phyloP scores from a whole-genome alignment of 164 flowering plant species.

The Vitis rotundifolia region DNA sequence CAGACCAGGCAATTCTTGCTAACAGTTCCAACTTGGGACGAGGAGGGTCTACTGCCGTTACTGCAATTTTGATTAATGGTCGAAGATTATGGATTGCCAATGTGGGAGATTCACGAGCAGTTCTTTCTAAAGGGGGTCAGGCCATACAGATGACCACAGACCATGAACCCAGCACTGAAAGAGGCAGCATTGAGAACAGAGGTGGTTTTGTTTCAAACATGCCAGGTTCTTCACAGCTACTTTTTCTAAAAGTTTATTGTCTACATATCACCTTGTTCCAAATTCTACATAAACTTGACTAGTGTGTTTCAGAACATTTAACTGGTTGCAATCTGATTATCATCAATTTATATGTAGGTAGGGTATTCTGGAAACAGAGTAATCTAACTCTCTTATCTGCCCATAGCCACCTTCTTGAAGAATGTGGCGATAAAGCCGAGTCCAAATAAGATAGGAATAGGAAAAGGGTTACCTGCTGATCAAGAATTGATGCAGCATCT shows the following conservation, averaged over 20 bases:
- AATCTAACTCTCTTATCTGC: not conserved
- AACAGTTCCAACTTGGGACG: conserved; percentile 42
- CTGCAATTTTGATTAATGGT: conserved; percentile 45
- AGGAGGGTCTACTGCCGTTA: conserved; percentile 53
- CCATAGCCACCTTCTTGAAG: not conserved
- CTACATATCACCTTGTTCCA: not conserved
- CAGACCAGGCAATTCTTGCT: conserved; percentile 45
- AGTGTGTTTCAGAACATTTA: not conserved
- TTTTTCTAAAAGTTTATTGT: conserved; percentile 4
- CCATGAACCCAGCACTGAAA: conserved; percentile 53
- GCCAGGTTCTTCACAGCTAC: conserved; percentile 37
- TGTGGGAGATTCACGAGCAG: conserved; percentile 55
- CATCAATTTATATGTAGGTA: not conserved
- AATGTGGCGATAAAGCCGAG: not conserved
- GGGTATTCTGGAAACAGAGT: not conserved
- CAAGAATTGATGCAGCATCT: not conserved
- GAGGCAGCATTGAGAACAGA: conserved; percentile 45
- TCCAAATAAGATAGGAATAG: too few species aligned
- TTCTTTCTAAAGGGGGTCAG: conserved; percentile 44
- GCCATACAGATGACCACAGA: conserved; percentile 43
- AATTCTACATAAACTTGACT: not conserved
- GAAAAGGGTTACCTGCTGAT: not conserved
- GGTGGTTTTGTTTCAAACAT: conserved; percentile 62
- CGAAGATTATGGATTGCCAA: conserved; percentile 43
- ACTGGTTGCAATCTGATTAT: not conserved